phyloP scores from a whole-genome alignment of 306 rosid species.

The Rosa rugosa region DNA sequence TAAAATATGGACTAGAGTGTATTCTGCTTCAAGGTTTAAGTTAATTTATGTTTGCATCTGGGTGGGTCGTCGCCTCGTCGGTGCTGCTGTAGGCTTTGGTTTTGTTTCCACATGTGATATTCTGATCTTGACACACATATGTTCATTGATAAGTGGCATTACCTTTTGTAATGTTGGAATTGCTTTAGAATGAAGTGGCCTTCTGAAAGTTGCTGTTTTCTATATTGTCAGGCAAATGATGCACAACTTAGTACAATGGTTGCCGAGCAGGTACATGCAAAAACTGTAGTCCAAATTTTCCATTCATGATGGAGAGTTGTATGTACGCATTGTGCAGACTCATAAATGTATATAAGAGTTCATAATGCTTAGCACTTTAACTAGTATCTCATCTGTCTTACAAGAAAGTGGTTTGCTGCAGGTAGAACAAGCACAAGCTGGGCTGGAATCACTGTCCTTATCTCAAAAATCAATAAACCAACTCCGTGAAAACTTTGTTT shows the following conservation, averaged over 20 bases:
- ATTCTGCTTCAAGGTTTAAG: background rate
- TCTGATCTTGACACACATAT: background rate
- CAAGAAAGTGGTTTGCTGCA: constrained; percentile 37
- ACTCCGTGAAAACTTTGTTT: constrained; percentile 82
- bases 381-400: constrained; percentile 24
- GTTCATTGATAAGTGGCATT: background rate
- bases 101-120: background rate
- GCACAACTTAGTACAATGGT: constrained; percentile 99
- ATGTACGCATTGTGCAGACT: background rate
- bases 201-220: constrained; percentile 25
- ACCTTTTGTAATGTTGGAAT: constrained; percentile 7
- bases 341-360: constrained; percentile 22
- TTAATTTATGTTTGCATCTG: background rate
- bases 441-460: constrained; percentile 72
- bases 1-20: background rate
- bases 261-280: constrained; percentile 71
- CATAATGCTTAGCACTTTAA: background rate
- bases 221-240: constrained; percentile 81
- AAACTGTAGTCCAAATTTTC: background rate
- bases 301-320: background rate
- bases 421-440: constrained; percentile 93
- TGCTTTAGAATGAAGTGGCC: background rate
- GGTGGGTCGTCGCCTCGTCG: background rate
- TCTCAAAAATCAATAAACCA: constrained; percentile 68
- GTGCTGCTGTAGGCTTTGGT: background rate